Base-by-base conservation (phyloP, 495 filamentous ascomycete species). In the Penicillium pancosmium region DNA sequence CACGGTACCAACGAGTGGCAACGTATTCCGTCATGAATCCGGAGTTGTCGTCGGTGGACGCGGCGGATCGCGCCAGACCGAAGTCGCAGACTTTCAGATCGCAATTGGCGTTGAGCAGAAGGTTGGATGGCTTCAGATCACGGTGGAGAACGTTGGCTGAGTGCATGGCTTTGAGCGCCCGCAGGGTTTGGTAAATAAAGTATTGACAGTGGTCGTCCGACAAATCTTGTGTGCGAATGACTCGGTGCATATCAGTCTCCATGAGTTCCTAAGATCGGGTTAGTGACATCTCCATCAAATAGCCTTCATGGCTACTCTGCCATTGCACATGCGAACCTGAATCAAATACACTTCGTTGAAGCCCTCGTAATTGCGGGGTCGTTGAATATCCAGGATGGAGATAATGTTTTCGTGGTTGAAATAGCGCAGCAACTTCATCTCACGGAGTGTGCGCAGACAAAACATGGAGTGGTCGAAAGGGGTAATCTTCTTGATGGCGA, bases 1-100 rank as follows among this genome's bases (percentile, higher is more conserved):
- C 94, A 72, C 95, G 90, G 75, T 99, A 99, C 95, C 95, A 99
- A 68, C 95, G 84, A 54, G 95, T 99, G 48, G 95, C 95, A 54
- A 99, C 95, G 71, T 99, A 99, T 90, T 99, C 95, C 15, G 95
- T 99, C 95, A 99, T 99, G 84, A 98, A 99, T 27, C 95, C 95
- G 8, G 94, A 97, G 77, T 99, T 99, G 73, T 99, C 95, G 65
- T 98, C 95, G 65, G 89, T 94, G 54, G 89, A 96, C 38, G 89
- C 93, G 48, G 91, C 95, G 55, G 87, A 97, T 69, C 95, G 83
- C 50, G 95, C 95, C 33, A 99, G 84, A 61, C 95, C 95, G 66
- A 99, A 99, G 71, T 99, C 95, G 76, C 91, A 96, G 62, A 99
- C 95, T 79, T 99, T 99, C 66, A 99, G 80, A 74, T 99, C 95